These are phyloP conservation scores for Fusarium dimerum DNA, from an alignment of 2,329 filamentous ascomycete species.

Conservation along the genomic window DNA sequence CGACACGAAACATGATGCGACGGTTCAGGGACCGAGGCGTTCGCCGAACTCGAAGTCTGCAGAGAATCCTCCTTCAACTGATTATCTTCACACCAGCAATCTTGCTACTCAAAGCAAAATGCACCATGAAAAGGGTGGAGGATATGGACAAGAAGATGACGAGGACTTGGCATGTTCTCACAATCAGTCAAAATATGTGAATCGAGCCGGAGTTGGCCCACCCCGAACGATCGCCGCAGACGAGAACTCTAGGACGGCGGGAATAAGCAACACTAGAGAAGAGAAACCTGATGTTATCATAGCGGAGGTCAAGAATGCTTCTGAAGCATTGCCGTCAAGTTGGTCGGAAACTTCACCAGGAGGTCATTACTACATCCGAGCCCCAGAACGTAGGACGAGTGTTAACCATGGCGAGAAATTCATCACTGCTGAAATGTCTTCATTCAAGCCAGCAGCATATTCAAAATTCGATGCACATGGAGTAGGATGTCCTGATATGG, in stretches of 20 bases:
- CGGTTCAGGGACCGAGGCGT: background rate
- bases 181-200: background rate
- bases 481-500: background rate
- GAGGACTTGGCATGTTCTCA: background rate
- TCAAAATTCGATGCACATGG: background rate
- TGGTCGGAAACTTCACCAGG: constrained; percentile 3
- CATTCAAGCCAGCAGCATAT: background rate
- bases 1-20: background rate
- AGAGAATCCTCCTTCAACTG: background rate
- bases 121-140: background rate
- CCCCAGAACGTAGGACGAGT: background rate
- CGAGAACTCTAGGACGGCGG: background rate
- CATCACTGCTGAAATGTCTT: background rate
- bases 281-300: background rate
- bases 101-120: background rate
- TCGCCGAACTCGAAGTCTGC: background rate
- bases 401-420: background rate
- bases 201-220: background rate
- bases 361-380: constrained; percentile 5
- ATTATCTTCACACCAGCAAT: background rate
- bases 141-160: background rate
- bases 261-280: background rate
- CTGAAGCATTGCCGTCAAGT: background rate
- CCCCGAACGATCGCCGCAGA: background rate
- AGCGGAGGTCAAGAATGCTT: background rate